Percentiles rank a stretch among this genome's conserved stretches.
These are phyloP conservation scores for Deakozyma indianensis DNA, from an alignment of 805 yeast genomes.

Conservation along the genomic window DNA sequence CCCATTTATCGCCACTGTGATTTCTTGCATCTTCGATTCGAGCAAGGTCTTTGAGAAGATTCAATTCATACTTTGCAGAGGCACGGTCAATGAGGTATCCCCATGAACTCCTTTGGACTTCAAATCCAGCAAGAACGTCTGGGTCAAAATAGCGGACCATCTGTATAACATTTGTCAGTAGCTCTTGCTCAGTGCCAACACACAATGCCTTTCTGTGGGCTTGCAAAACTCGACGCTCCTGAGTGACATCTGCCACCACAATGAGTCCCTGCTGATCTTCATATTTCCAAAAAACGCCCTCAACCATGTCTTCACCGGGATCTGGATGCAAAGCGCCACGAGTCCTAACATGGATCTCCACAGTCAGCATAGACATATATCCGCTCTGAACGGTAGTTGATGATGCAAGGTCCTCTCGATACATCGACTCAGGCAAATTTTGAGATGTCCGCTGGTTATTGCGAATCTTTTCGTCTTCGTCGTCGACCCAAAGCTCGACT, in stretches of 20 bases:
- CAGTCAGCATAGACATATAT: constrained; percentile 38
- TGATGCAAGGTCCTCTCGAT: neutral
- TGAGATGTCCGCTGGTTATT: neutral
- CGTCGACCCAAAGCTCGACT: neutral
- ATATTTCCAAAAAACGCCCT: constrained; percentile 49
- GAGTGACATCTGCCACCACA: constrained; percentile 15
- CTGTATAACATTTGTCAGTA: constrained; percentile 41
- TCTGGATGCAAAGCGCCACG: constrained; percentile 42
- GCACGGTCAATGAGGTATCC: constrained; percentile 68
- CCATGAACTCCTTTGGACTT: constrained; percentile 72
- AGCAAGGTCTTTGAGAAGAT: constrained; percentile 41
- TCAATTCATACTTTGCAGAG: neutral
- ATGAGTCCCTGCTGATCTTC: constrained; percentile 29
- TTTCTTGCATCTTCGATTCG: constrained; percentile 32
- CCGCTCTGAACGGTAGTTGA: constrained; percentile 3
- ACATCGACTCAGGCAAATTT: neutral
- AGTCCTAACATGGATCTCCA: constrained; percentile 58
- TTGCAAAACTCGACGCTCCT: neutral
- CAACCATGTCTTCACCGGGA: constrained; percentile 45
- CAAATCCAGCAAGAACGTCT: constrained; percentile 78
- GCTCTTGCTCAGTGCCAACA: constrained; percentile 40
- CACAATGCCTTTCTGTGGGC: constrained; percentile 12
- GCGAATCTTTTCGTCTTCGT: neutral
- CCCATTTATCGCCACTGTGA: constrained; percentile 55
- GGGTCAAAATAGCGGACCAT: constrained; percentile 61